Base-by-base conservation (phyloP, 805 yeast species). In the Starmerella bacillaris region DNA sequence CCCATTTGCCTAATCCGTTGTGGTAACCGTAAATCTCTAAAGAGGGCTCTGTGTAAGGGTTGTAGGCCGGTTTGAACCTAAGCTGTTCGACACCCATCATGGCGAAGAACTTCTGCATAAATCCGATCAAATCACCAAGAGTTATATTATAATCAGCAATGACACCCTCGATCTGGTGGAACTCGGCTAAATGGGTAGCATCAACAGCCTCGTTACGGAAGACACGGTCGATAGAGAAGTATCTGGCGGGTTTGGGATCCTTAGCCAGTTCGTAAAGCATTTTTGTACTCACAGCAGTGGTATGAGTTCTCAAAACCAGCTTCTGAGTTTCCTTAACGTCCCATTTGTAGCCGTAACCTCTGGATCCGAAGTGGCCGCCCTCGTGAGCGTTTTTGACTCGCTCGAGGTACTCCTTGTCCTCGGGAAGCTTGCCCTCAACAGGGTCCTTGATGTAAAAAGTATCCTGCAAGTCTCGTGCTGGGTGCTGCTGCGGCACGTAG, bases 121-220 rank as follows among this genome's bases (percentile, higher is more conserved):
- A 89, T 24, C 94, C 94, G 57, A 89, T 89, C 60, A 89, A 68
- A 55, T 86, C 94, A 44, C 98, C 98, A 50, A 89, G 65, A 5
- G 98, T 84, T 49, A 89, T 64, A 57, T 83, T 76, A 60, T 82
- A 86, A 56, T 92, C 98, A 21, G 96, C 98, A 53, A 89, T 67
- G 36, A 89, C 98, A 65, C 99, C 99, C 64, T 89, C 99, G 43
- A 89, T 92, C 64, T 89, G 99, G 61, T 89, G 96, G 68, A 89
- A 89, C 64, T 89, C 99, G 27, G 98, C 98, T 61, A 89, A 71
- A 59, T 89, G 99, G 14, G 99, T 89, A 35, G 96, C 96, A 57
- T 89, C 99, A 35, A 89, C 99, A 20, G 99, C 96, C 65, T 89
- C 99, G 58, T 89, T 89, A 65, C 99, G 80, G 79, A 89, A 89